phyloP scores from a whole-genome alignment of 2,329 filamentous ascomycete genomes.

The Davidsoniella neocaledoniae region DNA sequence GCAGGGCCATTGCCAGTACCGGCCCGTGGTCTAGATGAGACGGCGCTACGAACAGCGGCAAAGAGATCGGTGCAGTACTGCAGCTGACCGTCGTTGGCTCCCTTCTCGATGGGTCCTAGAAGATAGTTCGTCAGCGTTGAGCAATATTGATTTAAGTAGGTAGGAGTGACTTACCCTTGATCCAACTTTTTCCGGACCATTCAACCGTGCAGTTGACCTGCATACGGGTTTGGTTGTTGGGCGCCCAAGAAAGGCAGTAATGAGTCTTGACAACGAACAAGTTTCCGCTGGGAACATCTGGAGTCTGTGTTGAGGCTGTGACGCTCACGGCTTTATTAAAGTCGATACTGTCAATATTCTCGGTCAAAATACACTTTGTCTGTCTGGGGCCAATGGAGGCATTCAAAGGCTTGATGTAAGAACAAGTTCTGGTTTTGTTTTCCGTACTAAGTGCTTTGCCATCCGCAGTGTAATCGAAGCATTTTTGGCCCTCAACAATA shows the following conservation, averaged over 20 bases:
- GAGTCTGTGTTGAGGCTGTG: conserved; percentile 71
- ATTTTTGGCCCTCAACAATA: conserved; percentile 75
- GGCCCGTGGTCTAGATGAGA: conserved; percentile 46
- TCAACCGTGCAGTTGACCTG: conserved; percentile 83
- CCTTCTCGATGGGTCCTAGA: conserved; percentile 85
- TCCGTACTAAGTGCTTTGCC: conserved; percentile 65
- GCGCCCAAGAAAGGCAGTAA: conserved; percentile 87
- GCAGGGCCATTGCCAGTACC: conserved; percentile 28
- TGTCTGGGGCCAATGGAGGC: conserved; percentile 77
- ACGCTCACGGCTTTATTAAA: conserved; percentile 75
- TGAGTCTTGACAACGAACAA: conserved; percentile 84
- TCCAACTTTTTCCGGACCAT: conserved; percentile 96
- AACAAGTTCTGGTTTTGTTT: conserved; percentile 56
- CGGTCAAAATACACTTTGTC: conserved; percentile 83
- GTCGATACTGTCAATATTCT: conserved; percentile 70
- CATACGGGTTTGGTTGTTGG: conserved; percentile 69
- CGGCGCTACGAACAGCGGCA: conserved; percentile 52
- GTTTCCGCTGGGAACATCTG: conserved; percentile 87
- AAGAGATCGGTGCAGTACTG: conserved; percentile 70
- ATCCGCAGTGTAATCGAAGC: conserved; percentile 69
- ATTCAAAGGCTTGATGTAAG: conserved; percentile 81
- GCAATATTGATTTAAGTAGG: background rate
- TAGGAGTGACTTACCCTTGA: conserved; percentile 53
- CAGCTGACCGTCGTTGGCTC: conserved; percentile 75
- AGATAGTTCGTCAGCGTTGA: conserved; percentile 6